Evolutionary conservation across 2,329 filamentous ascomycete genomes (phyloP), one percentile per base, ranked within the genome.

Genomic region (Neopestalotiopsis clavispora): DNA sequence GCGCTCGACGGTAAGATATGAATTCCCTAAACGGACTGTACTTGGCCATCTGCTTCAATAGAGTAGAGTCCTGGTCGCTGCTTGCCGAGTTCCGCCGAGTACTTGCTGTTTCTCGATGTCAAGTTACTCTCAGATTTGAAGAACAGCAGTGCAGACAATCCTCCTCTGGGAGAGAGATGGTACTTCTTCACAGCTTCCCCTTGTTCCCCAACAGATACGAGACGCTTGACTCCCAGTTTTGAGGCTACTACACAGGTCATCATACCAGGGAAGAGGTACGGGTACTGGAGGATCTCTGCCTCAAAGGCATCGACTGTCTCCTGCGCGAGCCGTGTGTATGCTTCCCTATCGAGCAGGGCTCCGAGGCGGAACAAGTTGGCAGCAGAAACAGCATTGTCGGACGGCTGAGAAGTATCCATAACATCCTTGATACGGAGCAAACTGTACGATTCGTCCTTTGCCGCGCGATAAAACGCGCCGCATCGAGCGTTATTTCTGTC

Each of bases 351-450:
- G 0, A 97, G 84, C 1, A 97, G 79, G 5, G 87, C 86, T 13
- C 89, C 89, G 4, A 98, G 87, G 0, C 94, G 90, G 81, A 96
- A 92, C n/a, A 98, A 84, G 77, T 98, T 98, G 17, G 89, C 87
- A 0, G 94, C 93, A n/a, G 92, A 92, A 5, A 95, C 88, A 52
- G 94, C 94, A 77, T 99, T 99, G 65, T 93, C 92, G 0, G 94
- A 96, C 0, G 96, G 96, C 70, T 96, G 92, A 1, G 94, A 91
- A 4, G 94, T 94, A 79, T 99, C 96, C 87, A 98, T 98, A 72
- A 94, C 96, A 71, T 97, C 94, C 81, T 99, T 99, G 64, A 98
- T 87, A 30, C 95, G 91, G 70, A 98, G 88, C 69, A 98, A 91
- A 34, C 92, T 87, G 75, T 94, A 89, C 0, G 90, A 83, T 10